A percentile compares a stretch with the other conserved stretches of the same genome.
Conservation (phyloP, 1,284 basidiomycete species). For the Fomitiporia mediterranea region DNA sequence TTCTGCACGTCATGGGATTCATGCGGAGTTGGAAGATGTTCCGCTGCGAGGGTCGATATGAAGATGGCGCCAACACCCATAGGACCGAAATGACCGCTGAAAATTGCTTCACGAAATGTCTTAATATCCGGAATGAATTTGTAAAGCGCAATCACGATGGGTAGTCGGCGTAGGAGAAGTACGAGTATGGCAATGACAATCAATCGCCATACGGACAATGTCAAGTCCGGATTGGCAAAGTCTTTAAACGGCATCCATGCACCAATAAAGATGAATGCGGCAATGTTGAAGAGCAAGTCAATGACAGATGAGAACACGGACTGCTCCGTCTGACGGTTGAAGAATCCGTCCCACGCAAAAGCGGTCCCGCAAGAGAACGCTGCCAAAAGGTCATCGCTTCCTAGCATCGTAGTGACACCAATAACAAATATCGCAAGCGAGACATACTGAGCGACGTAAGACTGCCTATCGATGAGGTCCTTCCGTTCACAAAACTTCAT, state of each 20-base stretch:
- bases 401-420: constrained; percentile 79
- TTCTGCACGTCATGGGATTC: constrained; percentile 39
- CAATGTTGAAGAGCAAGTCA: constrained; percentile 87
- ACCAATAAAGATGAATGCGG: constrained; percentile 88
- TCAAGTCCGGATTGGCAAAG: constrained; percentile 63
- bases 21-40: constrained; percentile 56
- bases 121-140: constrained; percentile 92
- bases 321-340: constrained; percentile 94
- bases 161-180: constrained; percentile 77
- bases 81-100: constrained; percentile 92
- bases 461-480: constrained; percentile 93
- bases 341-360: constrained; percentile 99
- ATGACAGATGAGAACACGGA: constrained; percentile 95
- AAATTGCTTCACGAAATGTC: constrained; percentile 81
- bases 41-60: constrained; percentile 82
- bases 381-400: constrained; percentile 91
- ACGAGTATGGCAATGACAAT: constrained; percentile 78
- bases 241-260: constrained; percentile 90
- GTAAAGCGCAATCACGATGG: constrained; percentile 77
- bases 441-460: constrained; percentile 77
- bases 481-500: constrained; percentile 94
- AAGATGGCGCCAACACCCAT: constrained; percentile 90
- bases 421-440: constrained; percentile 79
- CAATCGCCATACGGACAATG: constrained; percentile 78
- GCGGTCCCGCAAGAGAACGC: constrained; percentile 95